These are phyloP conservation scores for Candida sanyiensis DNA, from an alignment of 805 yeast genomes.

Conservation along the genomic window DNA sequence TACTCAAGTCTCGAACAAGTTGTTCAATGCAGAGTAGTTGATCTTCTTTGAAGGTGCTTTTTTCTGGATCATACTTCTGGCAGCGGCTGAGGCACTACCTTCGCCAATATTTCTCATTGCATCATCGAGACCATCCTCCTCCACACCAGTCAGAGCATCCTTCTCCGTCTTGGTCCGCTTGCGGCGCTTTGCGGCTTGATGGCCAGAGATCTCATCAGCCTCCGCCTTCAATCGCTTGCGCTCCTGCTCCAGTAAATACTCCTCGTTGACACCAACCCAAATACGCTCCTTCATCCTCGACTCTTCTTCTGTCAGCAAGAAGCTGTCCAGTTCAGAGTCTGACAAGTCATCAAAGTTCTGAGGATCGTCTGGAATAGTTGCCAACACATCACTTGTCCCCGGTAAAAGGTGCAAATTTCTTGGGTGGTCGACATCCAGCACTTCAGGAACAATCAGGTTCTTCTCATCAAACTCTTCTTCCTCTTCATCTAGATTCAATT, in stretches of 20 bases:
- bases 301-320: slow-evolving; percentile 64
- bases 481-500: slow-evolving; percentile 6
- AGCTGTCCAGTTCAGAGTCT: slow-evolving; percentile 68
- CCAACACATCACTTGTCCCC: slow-evolving; percentile 48
- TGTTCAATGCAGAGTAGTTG: slow-evolving; percentile 77
- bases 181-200: slow-evolving; percentile 49
- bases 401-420: slow-evolving; percentile 54
- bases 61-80: slow-evolving; percentile 68
- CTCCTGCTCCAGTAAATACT: slow-evolving; percentile 79
- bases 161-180: slow-evolving; percentile 32
- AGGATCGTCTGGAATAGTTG: slow-evolving; percentile 51
- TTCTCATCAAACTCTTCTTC: slow-evolving; percentile 15
- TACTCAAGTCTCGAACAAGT: slow-evolving; percentile 29
- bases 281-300: slow-evolving; percentile 68
- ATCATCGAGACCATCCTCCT: slow-evolving; percentile 33
- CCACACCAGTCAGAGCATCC: slow-evolving; percentile 29
- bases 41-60: slow-evolving; percentile 82
- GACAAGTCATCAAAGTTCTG: slow-evolving; percentile 70
- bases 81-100: slow-evolving; percentile 68
- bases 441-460: slow-evolving; percentile 9
- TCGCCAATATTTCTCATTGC: slow-evolving; percentile 43
- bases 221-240: slow-evolving; percentile 75
- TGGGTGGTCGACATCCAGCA: slow-evolving; percentile 41
- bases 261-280: slow-evolving; percentile 89
- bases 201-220: slow-evolving; percentile 84